Base-by-base conservation (phyloP, 2,329 filamentous ascomycete genomes). In the Venturia pyrina region DNA sequence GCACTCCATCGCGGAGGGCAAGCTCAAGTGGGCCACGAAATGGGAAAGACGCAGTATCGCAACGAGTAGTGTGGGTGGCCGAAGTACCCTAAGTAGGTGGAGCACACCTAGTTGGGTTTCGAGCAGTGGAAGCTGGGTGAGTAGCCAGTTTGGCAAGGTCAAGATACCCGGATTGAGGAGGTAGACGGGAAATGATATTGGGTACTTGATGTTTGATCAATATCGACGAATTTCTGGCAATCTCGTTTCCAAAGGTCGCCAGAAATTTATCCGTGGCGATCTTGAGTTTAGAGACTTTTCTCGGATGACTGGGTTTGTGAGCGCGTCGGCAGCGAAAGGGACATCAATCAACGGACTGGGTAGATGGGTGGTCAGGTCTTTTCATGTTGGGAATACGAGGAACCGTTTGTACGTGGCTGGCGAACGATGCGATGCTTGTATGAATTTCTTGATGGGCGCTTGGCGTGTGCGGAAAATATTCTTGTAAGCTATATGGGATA, bases 1-100 rank as follows among this genome's bases (percentile, higher is more conserved):
- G 65, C 93, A 96, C 74, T 88, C 87, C 73, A 81, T 96, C 46
- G 91, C 95, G 46, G 93, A 99, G 77, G 93, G 92, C 0, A 87
- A 91, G 70, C 85, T 96, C 70, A 88, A 87, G 74, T 80, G 77
- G 75, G 71, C 72, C 15, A 65, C 41, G 2, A 66, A 66, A 64
- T 67, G 50, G 66, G 66, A 67, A 24, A 50, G 46, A 15, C 15
- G 34, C 6, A 59, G 64, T 61, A 3, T 21, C 19, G 72, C 65
- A 4, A 70, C 73, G 71, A 69, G 73, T 66, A 72, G 71, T 32
- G 72, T 69, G 68, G 69, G 71, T 3, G 68, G 70, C 46, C 73
- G 74, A 24, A 74, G 74, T 64, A 72, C 75, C 66, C 73, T 73
- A 17, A 72, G 73, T 37, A 78, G 75, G 67, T 73, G 78, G 74